Conservation (phyloP, 805 yeast genomes). For the Candida insectorum region DNA sequence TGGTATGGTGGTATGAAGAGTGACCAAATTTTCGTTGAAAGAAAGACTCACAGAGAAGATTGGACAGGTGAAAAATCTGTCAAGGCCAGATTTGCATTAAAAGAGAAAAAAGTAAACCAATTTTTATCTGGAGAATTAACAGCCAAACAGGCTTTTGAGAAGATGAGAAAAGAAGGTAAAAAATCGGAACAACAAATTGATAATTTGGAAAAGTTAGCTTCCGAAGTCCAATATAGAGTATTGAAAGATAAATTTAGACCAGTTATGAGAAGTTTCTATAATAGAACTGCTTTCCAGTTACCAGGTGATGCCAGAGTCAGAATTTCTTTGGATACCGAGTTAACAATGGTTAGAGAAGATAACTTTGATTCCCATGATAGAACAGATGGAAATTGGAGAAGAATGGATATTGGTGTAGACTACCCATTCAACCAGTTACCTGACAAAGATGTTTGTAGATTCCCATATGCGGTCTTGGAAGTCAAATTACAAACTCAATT, state of each 20-base stretch:
- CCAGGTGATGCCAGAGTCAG: conserved; percentile 99
- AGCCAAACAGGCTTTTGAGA: conserved; percentile 85
- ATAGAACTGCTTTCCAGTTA: conserved; percentile 97
- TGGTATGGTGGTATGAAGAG: conserved; percentile 99
- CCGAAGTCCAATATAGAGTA: conserved; percentile 88
- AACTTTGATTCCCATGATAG: conserved; percentile 91
- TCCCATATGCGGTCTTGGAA: conserved; percentile 97
- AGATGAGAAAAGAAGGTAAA: conserved; percentile 89
- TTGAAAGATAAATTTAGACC: conserved; percentile 85
- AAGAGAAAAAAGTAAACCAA: conserved; percentile 85
- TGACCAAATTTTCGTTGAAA: conserved; percentile 90
- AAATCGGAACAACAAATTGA: conserved; percentile 86
- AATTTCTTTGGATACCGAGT: conserved; percentile 94
- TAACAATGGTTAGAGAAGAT: conserved; percentile 97
- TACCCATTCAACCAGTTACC: conserved; percentile 89
- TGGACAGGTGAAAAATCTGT: conserved; percentile 99
- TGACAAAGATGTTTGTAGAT: conserved; percentile 81
- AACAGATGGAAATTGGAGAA: conserved; percentile 93
- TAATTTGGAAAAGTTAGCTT: conserved; percentile 85
- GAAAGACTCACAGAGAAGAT: conserved; percentile 98
- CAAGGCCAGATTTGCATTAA: conserved; percentile 90
- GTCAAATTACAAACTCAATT: conserved; percentile 96
- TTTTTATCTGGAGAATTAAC: conserved; percentile 83
- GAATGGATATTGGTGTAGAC: conserved; percentile 97
- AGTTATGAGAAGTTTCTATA: conserved; percentile 91